phyloP scores from a whole-genome alignment of 1,139 yeast species.

The Pneumocystis carinii region DNA sequence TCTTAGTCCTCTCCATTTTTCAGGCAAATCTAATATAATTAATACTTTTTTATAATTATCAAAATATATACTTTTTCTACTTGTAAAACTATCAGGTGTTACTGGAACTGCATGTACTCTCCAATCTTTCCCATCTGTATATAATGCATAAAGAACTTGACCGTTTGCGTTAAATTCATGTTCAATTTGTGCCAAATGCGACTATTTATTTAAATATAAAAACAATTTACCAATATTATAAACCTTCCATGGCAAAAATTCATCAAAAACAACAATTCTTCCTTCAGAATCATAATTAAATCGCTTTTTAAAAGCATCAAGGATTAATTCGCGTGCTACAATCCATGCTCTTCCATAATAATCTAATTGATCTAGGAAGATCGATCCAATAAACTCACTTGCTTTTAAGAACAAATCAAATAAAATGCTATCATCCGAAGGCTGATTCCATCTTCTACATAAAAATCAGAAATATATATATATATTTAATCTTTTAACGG shows the following conservation, averaged over 20 bases:
- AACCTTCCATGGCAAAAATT: slow-evolving; percentile 89
- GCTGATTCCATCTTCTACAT: slow-evolving; percentile 17
- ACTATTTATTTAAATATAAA: neutral
- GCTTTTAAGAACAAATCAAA: slow-evolving; percentile 59
- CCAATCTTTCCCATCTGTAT: slow-evolving; percentile 64
- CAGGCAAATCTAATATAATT: slow-evolving; percentile 38
- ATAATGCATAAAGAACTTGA: slow-evolving; percentile 58
- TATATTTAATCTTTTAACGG: slow-evolving; percentile 62
- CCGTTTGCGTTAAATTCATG: slow-evolving; percentile 41
- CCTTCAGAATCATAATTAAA: slow-evolving; percentile 35
- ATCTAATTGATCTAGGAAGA: slow-evolving; percentile 51
- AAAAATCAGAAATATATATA: neutral
- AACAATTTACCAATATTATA: slow-evolving; percentile 21
- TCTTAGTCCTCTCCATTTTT: slow-evolving; percentile 83
- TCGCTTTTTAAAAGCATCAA: slow-evolving; percentile 41
- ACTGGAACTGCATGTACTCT: slow-evolving; percentile 83
- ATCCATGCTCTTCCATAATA: slow-evolving; percentile 78
- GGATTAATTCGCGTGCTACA: slow-evolving; percentile 72
- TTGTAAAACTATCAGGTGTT: slow-evolving; percentile 42
- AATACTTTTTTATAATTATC: neutral
- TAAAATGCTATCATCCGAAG: slow-evolving; percentile 45
- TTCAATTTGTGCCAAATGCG: slow-evolving; percentile 54
- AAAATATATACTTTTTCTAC: slow-evolving; percentile 45
- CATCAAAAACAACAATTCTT: slow-evolving; percentile 52
- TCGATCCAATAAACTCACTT: slow-evolving; percentile 66